phyloP scores from a whole-genome alignment of 1,284 basidiomycete species.

The Moniliella sp. region DNA sequence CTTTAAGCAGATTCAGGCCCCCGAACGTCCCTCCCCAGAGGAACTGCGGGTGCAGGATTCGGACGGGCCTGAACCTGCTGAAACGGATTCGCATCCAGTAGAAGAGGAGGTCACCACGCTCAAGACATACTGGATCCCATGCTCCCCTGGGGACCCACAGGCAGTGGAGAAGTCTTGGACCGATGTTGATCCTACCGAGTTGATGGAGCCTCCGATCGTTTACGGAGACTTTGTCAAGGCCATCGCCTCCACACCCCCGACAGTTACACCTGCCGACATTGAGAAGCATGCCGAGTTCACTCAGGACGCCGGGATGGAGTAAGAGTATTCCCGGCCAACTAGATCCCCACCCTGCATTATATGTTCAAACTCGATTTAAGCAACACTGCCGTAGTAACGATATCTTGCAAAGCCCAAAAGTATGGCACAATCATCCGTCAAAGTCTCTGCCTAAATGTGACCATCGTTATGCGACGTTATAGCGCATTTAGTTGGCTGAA shows the following conservation, averaged over 20 bases:
- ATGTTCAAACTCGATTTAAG: no score
- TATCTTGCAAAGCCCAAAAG: no score
- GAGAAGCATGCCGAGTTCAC: constrained; percentile 79
- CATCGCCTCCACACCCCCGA: no score
- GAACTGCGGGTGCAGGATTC: constrained; percentile 6
- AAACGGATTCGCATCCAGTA: constrained; percentile 9
- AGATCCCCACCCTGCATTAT: no score
- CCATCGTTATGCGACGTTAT: no score
- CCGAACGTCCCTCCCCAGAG: constrained; percentile 9
- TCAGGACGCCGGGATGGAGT: constrained; percentile 43
- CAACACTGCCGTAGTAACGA: no score
- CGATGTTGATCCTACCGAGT: constrained; percentile 69
- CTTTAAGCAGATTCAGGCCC: constrained; percentile 48
- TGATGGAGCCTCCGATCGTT: constrained; percentile 69
- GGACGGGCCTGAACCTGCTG: neutral
- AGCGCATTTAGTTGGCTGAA: no score
- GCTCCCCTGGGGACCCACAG: constrained; percentile 54
- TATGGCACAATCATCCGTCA: no score
- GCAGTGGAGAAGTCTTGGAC: constrained; percentile 79
- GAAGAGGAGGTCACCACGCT: constrained; percentile 38
- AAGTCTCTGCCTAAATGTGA: no score
- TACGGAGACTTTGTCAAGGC: no score
- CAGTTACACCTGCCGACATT: no score
- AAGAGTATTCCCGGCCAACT: no score
- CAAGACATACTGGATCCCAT: constrained; percentile 53